Evolutionary conservation across 257 asterid genomes (phyloP).

Genomic region (Buddleja alternifolia): DNA sequence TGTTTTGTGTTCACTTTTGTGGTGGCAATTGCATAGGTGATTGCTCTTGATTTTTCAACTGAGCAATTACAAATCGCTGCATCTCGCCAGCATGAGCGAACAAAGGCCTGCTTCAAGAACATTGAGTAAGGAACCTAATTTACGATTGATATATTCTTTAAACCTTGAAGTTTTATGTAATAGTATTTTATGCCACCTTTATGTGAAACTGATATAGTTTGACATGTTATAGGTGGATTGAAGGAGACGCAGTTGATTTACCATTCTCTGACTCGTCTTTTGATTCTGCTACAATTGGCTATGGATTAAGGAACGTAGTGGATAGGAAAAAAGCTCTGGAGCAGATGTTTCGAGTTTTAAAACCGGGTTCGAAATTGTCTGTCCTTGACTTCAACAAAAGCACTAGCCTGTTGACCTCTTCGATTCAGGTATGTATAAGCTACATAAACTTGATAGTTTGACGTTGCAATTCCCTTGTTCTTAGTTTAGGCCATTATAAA

Average conservation of each 20-base stretch:
- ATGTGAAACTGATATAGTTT: constrained; percentile 16
- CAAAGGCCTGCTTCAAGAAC: constrained; percentile 72
- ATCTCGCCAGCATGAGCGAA: constrained; percentile 59
- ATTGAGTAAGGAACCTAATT: constrained; percentile 63
- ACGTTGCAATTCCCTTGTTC: background rate
- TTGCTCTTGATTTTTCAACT: constrained; percentile 85
- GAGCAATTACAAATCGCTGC: constrained; percentile 78
- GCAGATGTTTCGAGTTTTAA: constrained; percentile 76
- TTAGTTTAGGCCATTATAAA: too few relatives aligned
- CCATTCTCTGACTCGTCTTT: constrained; percentile 72
- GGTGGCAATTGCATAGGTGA: constrained; percentile 48
- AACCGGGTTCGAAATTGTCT: constrained; percentile 72
- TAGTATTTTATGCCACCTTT: background rate
- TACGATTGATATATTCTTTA: too few relatives aligned
- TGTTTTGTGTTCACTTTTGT: background rate
- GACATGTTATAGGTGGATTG: constrained; percentile 67
- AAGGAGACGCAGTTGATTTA: constrained; percentile 80
- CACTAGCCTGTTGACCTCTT: constrained; percentile 46
- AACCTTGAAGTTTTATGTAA: background rate
- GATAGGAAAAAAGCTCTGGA: constrained; percentile 65
- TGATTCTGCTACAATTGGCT: constrained; percentile 87
- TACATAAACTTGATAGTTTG: too few relatives aligned
- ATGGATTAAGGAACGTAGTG: constrained; percentile 74
- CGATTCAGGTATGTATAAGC: constrained; percentile 66
- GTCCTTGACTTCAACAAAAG: constrained; percentile 86